A percentile compares a stretch with the other conserved stretches of the same genome.
phyloP scores from a whole-genome alignment of 192 early-diverging fungal genomes.

The Dispira parvispora region DNA sequence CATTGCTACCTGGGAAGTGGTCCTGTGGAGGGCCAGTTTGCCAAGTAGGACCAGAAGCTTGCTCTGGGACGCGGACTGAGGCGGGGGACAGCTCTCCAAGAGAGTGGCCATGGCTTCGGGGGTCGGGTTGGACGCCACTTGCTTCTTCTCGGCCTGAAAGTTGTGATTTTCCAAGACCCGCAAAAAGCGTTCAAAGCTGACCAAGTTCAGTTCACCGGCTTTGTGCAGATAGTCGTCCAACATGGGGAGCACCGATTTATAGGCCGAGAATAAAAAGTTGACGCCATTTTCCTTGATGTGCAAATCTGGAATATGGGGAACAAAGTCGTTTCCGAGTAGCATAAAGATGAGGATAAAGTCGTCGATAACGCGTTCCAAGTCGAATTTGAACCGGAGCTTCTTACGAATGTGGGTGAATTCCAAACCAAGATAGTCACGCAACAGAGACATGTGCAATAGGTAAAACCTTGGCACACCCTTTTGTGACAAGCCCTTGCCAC shows the following conservation, averaged over 20 bases:
- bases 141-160: conserved; percentile 6
- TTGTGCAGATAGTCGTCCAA: conserved; percentile 82
- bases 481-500: conserved; percentile 18
- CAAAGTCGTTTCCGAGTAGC: conserved; percentile 96
- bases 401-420: conserved; percentile 49
- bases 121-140: conserved; percentile 16
- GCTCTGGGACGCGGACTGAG: conserved; percentile 24
- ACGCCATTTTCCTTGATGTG: conserved; percentile 82
- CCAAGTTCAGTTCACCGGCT: conserved; percentile 46
- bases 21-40: conserved; percentile 16
- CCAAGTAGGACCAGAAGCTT: conserved; percentile 21
- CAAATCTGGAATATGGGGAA: conserved; percentile 84
- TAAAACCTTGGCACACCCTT: conserved; percentile 34
- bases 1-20: background rate
- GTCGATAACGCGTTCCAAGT: conserved; percentile 88
- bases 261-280: conserved; percentile 29
- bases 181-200: conserved; percentile 42
- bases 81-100: conserved; percentile 19
- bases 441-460: conserved; percentile 69
- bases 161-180: conserved; percentile 1
- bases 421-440: conserved; percentile 86
- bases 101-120: conserved; percentile 6
- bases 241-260: conserved; percentile 42
- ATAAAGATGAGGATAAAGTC: conserved; percentile 88
- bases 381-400: conserved; percentile 29